These are phyloP conservation scores for Eragrostis tef DNA, from an alignment of 202 grass and related monocot species.

Conservation along the genomic window DNA sequence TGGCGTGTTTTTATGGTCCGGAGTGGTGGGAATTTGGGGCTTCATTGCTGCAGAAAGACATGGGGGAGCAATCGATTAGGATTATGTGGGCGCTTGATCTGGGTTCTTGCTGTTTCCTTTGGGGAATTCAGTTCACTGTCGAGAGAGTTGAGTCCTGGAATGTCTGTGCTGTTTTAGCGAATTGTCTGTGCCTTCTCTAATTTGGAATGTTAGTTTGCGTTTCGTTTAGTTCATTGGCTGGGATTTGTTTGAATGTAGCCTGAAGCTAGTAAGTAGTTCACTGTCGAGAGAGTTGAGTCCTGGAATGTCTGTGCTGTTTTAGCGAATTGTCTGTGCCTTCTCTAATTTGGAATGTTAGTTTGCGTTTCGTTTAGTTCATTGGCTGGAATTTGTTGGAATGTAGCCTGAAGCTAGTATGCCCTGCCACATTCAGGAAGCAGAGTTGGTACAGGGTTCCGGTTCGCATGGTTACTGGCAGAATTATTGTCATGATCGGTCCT, in stretches of 20 bases:
- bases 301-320: conserved; percentile 2
- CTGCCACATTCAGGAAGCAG: not conserved
- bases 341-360: not conserved
- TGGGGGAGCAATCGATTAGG: not conserved
- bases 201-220: not conserved
- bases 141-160: not conserved
- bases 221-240: conserved; percentile 11
- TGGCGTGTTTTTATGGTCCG: not conserved
- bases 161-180: conserved; percentile 6
- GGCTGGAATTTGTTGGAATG: not conserved
- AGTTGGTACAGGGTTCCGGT: not conserved
- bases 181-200: not conserved
- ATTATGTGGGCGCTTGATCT: not conserved
- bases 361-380: not conserved
- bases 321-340: not conserved
- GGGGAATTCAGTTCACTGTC: conserved; percentile 8
- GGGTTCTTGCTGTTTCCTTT: not conserved
- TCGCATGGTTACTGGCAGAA: conserved; percentile 2
- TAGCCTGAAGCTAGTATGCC: not conserved
- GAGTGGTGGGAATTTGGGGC: not conserved
- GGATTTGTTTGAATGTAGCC: too few relatives aligned
- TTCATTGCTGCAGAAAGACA: not conserved
- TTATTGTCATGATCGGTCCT: not conserved
- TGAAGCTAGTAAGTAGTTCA: too few relatives aligned
- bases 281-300: not conserved